Base-by-base conservation (phyloP, 768 basidiomycete genomes). In the Hypholoma fasciculare region DNA sequence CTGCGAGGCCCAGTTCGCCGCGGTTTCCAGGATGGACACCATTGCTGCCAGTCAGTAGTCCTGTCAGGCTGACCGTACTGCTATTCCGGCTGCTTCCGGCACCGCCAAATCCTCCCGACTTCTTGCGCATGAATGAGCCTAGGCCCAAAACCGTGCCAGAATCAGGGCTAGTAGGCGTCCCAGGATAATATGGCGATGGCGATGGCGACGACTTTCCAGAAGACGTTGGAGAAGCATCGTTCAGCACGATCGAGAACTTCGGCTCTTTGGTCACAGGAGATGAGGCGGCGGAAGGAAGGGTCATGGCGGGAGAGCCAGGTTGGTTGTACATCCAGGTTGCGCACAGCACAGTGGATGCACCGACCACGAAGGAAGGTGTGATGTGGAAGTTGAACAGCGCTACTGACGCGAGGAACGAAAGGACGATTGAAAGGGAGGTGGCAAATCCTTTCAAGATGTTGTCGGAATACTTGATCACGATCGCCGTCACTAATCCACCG, bases 361-460 rank as follows among this genome's bases (percentile, higher is more conserved):
- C 96, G 43, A 95, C 77, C 62, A 95, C 73, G 70, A 98, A 98
- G 0, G 91, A 86, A 58, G 87, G 78, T 2, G 94, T 90, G 73
- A 98, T 89, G 50, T 82, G 82, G 79, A 96, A 94, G 71, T 90
- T 78, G 81, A 98, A 98, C 38, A 98, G 85, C 19, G 86, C 86
- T 52, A 97, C 89, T 4, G 92, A 94, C 2, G 91, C 94, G 56
- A 95, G 79, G 84, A 97, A 98, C 23, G 94, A 95, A 60, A 98
- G 85, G 68, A 98, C 88, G 71, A 98, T 98, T 73, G 89, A 91
- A 60, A 98, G 79, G 61, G 89, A 92, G 4, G 96, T 98, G 11
- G 96, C 96, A 68, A 98, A 98, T 36, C 96, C 96, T 74, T 95
- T 94, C 70, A 90, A 78, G 62, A 90, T 91, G 72, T 95, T 96